Base-by-base conservation (phyloP, 306 rosid genomes). In the Gastrolobium bilobum region DNA sequence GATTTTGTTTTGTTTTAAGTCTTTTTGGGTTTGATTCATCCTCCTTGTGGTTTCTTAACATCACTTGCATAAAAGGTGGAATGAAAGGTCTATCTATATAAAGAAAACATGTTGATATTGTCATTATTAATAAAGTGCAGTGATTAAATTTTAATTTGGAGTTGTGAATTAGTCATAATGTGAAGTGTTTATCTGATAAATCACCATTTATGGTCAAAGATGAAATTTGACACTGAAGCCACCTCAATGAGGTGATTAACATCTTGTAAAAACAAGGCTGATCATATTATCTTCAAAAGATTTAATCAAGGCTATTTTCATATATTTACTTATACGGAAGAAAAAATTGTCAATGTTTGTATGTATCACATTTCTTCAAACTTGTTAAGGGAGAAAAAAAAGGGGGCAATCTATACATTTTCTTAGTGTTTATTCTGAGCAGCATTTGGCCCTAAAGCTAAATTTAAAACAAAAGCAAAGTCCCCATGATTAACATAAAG, bases 401-500 rank as follows among this genome's bases (percentile, higher is more conserved):
- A 48, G 34, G 26, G 26, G 1, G 43, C 7, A 75, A 42, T 68
- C 30, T 38, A 38, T 4, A 38, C 58, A 50, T 29, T 54, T 73
- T 73, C 75, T 73, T 3, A n/a, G n/a, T 46, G 8, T 47, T 69
- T 38, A 70, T 70, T 59, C 60, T 34, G 5, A 56, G 31, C 11
- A 68, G 30, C 5, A 78, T 20, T 68, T 78, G 15, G 37, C 52
- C 44, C 31, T 29, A 46, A 69, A 30, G 29, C 34, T 40, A 77
- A 14, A 33, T 6, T 56, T 68, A 0, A 20, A 67, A 58, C 13
- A 40, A 79, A 79, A 81, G 26, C 43, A 73, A 0, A 35, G 10
- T 43, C 48, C 64, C 3, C 33, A 74, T 74, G 29, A 68, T 60
- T 68, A 11, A 65, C 48, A 29, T 67, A 57, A 73, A 72, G 47